Percentiles rank a stretch among this genome's conserved stretches.
Evolutionary conservation across 345 rosid genomes (phyloP).

Genomic region (Ceriops decandra): DNA sequence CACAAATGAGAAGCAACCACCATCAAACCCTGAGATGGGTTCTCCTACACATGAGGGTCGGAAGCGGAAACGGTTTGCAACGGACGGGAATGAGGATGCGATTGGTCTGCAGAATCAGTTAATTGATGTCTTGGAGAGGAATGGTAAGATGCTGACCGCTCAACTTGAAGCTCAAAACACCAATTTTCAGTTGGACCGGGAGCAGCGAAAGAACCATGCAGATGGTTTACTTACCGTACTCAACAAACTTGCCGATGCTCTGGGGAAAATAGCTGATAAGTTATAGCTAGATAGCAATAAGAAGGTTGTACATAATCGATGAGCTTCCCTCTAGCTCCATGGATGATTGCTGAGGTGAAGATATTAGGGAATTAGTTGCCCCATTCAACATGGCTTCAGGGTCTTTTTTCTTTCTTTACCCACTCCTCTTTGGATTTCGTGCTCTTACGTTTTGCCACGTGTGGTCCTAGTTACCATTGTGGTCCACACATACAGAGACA

Average conservation of each 20-base stretch:
- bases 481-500: conserved; percentile 9
- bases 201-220: conserved; percentile 76
- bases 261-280: conserved; percentile 84
- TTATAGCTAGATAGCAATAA: conserved; percentile 37
- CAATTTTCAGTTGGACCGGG: conserved; percentile 63
- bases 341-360: conserved; percentile 22
- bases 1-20: conserved; percentile 44
- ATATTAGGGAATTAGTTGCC: conserved; percentile 19
- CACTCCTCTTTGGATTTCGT: not conserved
- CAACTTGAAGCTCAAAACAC: conserved; percentile 84
- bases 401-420: not conserved
- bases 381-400: conserved; percentile 11
- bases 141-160: conserved; percentile 65
- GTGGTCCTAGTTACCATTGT: conserved; percentile 11
- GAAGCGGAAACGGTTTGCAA: conserved; percentile 57
- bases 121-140: conserved; percentile 63
- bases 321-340: conserved; percentile 14
- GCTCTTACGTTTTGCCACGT: conserved; percentile 12
- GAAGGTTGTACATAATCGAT: conserved; percentile 32
- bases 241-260: conserved; percentile 81
- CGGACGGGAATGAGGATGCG: conserved; percentile 45
- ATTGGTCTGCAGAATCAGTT: conserved; percentile 42
- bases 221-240: conserved; percentile 71
- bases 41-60: conserved; percentile 57
- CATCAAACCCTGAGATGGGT: conserved; percentile 44